Conservation (phyloP, 306 rosid species). For the Morella rubra region DNA sequence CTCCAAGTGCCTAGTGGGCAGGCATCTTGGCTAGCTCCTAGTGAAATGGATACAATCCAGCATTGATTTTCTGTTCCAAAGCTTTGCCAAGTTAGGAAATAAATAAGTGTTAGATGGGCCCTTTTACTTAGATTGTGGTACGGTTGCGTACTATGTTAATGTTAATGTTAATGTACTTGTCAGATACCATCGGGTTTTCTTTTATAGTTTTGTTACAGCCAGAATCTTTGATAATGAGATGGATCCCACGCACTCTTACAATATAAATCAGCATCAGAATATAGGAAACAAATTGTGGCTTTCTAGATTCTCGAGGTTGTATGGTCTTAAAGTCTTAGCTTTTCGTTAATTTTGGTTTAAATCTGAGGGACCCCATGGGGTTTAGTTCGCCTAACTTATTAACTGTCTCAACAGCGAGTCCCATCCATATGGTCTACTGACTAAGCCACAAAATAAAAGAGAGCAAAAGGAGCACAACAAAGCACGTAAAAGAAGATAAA, state of each 20-base stretch:
- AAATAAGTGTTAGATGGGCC: slow-evolving; percentile 27
- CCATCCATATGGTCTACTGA: slow-evolving; percentile 31
- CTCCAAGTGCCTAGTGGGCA: not conserved
- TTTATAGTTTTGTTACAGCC: slow-evolving; percentile 8
- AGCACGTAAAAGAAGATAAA: slow-evolving; percentile 54
- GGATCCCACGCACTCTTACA: slow-evolving; percentile 40
- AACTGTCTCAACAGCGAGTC: slow-evolving; percentile 24
- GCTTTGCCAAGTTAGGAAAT: slow-evolving; percentile 42
- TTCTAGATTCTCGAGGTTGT: slow-evolving; percentile 55
- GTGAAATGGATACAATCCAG: slow-evolving; percentile 8
- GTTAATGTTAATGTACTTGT: slow-evolving; percentile 22
- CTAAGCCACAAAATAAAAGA: slow-evolving; percentile 40
- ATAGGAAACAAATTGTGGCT: slow-evolving; percentile 26
- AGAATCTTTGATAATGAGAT: slow-evolving; percentile 26
- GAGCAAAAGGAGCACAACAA: slow-evolving; percentile 39
- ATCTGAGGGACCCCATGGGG: slow-evolving; percentile 35
- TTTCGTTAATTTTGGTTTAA: slow-evolving; percentile 45
- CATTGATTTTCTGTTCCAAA: slow-evolving; percentile 4
- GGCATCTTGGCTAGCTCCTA: not conserved
- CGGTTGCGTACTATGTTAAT: slow-evolving; percentile 48
- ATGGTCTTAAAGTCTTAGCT: slow-evolving; percentile 59
- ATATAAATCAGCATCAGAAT: slow-evolving; percentile 24
- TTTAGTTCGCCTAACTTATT: slow-evolving; percentile 11
- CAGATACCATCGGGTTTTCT: slow-evolving; percentile 22
- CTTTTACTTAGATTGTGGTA: slow-evolving; percentile 42